These are phyloP conservation scores for Magnaporthales sp. DNA, from an alignment of 2,329 filamentous ascomycete species.

Conservation along the genomic window DNA sequence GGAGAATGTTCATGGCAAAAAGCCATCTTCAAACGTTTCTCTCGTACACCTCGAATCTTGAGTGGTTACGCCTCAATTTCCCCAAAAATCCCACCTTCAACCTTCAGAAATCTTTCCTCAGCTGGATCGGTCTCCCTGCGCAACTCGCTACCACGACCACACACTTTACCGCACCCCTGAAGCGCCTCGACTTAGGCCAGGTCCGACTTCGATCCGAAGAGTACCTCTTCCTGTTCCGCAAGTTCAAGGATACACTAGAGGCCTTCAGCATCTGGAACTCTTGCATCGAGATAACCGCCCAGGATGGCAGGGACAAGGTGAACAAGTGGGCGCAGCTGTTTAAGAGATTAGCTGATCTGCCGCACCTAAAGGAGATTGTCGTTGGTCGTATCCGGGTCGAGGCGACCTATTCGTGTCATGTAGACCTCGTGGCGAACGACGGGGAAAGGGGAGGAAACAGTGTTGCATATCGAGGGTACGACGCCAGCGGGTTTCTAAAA, in stretches of 20 bases:
- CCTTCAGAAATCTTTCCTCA: background rate
- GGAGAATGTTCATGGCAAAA: constrained; percentile 14
- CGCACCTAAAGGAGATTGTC: background rate
- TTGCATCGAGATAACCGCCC: background rate
- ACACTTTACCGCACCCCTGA: background rate
- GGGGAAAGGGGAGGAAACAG: background rate
- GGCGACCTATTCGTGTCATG: too few relatives aligned
- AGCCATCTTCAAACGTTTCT: constrained; percentile 25
- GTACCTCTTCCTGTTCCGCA: background rate
- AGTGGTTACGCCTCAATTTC: constrained; percentile 46
- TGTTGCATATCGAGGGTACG: background rate
- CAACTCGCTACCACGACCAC: background rate
- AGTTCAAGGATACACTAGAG: constrained; percentile 2
- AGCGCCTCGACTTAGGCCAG: background rate
- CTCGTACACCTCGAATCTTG: constrained; percentile 29
- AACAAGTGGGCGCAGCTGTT: background rate
- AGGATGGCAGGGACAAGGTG: background rate
- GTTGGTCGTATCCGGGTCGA: background rate
- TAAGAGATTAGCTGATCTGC: background rate
- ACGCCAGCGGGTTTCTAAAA: background rate
- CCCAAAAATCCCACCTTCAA: background rate
- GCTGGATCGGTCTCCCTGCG: constrained; percentile 1
- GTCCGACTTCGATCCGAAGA: background rate
- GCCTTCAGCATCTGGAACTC: background rate
- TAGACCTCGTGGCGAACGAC: background rate